Evolutionary conservation across 2,329 filamentous ascomycete species (phyloP).

Genomic region (Aspergillus persii): DNA sequence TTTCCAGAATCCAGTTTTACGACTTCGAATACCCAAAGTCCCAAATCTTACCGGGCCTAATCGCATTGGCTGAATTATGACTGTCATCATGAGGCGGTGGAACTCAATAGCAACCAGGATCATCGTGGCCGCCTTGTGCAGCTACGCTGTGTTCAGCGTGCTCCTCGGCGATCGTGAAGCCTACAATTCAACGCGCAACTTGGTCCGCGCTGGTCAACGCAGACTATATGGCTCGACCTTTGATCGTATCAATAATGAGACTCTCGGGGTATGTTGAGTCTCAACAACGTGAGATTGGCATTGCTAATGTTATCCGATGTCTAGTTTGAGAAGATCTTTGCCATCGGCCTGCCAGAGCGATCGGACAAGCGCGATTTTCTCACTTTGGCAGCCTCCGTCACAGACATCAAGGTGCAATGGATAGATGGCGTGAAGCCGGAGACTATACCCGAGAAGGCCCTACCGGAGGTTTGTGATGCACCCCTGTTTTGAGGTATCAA

Average conservation of each 20-base stretch:
- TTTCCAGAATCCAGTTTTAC: background rate
- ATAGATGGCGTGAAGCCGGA: conserved; percentile 45
- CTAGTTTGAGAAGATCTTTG: conserved; percentile 47
- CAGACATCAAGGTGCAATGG: conserved; percentile 46
- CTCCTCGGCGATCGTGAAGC: background rate
- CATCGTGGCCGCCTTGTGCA: background rate
- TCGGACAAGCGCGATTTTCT: conserved; percentile 53
- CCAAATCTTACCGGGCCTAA: background rate
- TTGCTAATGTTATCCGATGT: background rate
- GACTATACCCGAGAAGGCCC: conserved; percentile 42
- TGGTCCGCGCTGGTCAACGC: conserved; percentile 6
- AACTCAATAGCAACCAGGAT: conserved; percentile 5
- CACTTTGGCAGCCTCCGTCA: conserved; percentile 42
- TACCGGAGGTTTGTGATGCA: conserved; percentile 32
- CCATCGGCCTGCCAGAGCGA: conserved; percentile 48
- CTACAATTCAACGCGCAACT: conserved; percentile 1
- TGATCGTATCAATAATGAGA: conserved; percentile 26
- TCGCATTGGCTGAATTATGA: background rate
- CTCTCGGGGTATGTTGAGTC: conserved; percentile 22
- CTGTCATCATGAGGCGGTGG: conserved; percentile 5
- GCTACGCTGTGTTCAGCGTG: conserved; percentile 2
- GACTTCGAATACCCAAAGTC: background rate
- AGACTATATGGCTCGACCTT: conserved; percentile 15
- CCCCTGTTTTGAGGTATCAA: background rate
- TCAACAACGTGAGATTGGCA: background rate